Percentiles rank a stretch among this genome's conserved stretches.
Conservation (phyloP, 75 land plant species). For the Selaginella moellendorffii region DNA sequence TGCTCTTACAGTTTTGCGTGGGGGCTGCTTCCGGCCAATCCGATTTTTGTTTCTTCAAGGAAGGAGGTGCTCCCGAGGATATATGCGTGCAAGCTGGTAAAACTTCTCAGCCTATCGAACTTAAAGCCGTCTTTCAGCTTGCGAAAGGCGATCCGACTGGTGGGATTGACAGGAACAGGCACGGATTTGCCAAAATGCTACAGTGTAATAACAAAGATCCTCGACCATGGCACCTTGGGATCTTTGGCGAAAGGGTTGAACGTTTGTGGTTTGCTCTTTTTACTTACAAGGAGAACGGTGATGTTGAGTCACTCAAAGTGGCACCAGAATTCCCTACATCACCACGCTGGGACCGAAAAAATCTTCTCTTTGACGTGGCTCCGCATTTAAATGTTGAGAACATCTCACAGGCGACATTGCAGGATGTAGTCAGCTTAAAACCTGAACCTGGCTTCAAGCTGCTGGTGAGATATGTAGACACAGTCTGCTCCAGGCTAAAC, state of each 20-base stretch:
- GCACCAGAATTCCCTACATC: background rate
- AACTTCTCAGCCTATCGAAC: background rate
- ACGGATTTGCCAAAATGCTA: background rate
- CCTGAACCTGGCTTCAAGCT: background rate
- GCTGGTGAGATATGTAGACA: background rate
- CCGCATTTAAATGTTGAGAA: background rate
- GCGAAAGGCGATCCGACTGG: background rate
- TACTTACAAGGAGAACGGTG: background rate
- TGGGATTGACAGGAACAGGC: background rate
- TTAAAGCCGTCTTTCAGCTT: background rate
- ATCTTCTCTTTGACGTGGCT: background rate
- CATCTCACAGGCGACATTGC: background rate
- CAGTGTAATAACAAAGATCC: background rate
- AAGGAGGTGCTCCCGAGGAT: background rate
- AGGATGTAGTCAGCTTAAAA: background rate
- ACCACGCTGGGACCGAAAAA: background rate
- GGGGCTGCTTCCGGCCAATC: background rate
- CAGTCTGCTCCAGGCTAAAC: background rate
- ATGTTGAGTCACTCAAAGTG: background rate
- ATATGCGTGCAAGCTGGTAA: background rate
- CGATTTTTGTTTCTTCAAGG: background rate
- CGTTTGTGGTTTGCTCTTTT: background rate
- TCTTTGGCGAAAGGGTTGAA: background rate
- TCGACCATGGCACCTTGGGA: background rate
- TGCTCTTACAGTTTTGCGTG: background rate